A percentile compares a stretch with the other conserved stretches of the same genome.
Evolutionary conservation across 1,139 yeast genomes (phyloP).

Genomic region (Insectozyma bohioensis): DNA sequence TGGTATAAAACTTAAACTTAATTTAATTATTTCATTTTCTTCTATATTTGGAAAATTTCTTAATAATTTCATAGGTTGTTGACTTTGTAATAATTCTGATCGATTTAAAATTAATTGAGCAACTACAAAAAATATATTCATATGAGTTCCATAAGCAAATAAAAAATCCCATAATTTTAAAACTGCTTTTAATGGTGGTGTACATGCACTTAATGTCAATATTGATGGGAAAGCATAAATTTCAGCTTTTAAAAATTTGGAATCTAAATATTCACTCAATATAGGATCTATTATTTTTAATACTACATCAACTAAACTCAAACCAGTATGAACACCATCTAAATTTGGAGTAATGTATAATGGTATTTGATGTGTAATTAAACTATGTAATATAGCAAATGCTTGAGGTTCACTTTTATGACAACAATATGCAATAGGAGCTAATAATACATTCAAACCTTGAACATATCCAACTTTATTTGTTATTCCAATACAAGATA

Average conservation of each 20-base stretch:
- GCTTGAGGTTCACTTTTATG: constrained; percentile 84
- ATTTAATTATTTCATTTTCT: constrained; percentile 72
- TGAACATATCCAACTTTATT: constrained; percentile 67
- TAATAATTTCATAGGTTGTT: constrained; percentile 72
- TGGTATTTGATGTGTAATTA: constrained; percentile 67
- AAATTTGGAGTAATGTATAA: constrained; percentile 75
- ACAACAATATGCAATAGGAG: constrained; percentile 77
- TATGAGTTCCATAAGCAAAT: constrained; percentile 88
- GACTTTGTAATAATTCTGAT: constrained; percentile 53
- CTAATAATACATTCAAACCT: constrained; percentile 86
- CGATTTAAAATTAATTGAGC: constrained; percentile 80
- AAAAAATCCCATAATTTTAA: constrained; percentile 85
- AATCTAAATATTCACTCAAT: constrained; percentile 57
- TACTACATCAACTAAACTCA: constrained; percentile 65
- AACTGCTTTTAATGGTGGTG: constrained; percentile 79
- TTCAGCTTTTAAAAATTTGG: constrained; percentile 73
- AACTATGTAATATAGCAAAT: constrained; percentile 62
- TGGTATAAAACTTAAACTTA: constrained; percentile 79
- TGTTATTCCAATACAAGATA: constrained; percentile 72
- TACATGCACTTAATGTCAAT: constrained; percentile 83
- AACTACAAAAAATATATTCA: constrained; percentile 80
- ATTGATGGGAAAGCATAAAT: constrained; percentile 90
- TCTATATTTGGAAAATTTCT: constrained; percentile 73
- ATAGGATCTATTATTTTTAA: constrained; percentile 73
- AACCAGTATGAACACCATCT: constrained; percentile 83